A percentile compares a stretch with the other conserved stretches of the same genome.
Conservation (phyloP, 192 early-diverging fungal genomes). For the Coemansia sp. region DNA sequence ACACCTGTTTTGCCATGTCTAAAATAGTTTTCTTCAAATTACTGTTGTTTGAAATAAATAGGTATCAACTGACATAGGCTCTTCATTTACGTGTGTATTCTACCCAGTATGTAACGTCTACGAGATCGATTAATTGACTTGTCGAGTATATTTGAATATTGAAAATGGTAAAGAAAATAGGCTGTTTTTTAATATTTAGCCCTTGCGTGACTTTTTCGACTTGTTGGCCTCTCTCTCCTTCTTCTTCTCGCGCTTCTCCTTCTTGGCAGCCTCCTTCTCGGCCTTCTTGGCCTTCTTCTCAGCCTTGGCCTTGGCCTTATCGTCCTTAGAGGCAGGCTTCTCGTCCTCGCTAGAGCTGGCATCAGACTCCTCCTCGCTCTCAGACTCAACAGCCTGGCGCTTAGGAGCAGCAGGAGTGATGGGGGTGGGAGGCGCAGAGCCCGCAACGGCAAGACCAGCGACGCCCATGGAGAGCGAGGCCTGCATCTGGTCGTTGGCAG, state of each 20-base stretch:
- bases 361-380: constrained; percentile 34
- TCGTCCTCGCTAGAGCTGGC: constrained; percentile 32
- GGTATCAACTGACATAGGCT: no score
- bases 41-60: no score
- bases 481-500: constrained; percentile 18
- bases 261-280: constrained; percentile 35
- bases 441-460: not conserved
- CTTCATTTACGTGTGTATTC: no score
- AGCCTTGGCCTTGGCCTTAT: constrained; percentile 10
- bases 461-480: constrained; percentile 1
- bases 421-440: not conserved
- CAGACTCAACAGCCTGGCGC: constrained; percentile 40
- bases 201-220: constrained; percentile 46
- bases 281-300: constrained; percentile 31
- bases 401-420: constrained; percentile 15
- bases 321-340: constrained; percentile 8
- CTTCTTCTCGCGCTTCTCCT: constrained; percentile 41
- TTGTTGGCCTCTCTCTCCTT: constrained; percentile 34
- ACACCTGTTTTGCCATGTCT: no score
- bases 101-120: no score
- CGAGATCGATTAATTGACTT: no score
- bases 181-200: constrained; percentile 10
- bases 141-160: not conserved
- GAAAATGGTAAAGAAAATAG: no score
- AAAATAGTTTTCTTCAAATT: no score